A percentile compares a stretch with the other conserved stretches of the same genome.
Evolutionary conservation across 495 filamentous ascomycete genomes (phyloP).

Genomic region (Lineolata rhizophorae): DNA sequence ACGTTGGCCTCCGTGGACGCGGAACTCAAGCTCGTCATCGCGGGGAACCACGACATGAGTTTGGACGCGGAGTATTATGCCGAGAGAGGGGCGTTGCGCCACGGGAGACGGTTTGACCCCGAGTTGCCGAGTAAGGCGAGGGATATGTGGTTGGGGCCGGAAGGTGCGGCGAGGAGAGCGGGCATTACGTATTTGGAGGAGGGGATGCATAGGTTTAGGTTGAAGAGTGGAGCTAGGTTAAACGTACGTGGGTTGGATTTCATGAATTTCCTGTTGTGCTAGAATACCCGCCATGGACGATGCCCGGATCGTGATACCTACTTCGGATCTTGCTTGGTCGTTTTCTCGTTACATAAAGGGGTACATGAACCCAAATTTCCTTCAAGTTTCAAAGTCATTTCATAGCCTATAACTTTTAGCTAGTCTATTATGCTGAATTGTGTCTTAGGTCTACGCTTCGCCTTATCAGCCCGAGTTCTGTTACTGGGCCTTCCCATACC

Average conservation of each 20-base stretch:
- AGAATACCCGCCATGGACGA: too few relatives aligned
- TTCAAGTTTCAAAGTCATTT: neutral
- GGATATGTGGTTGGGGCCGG: slow-evolving; percentile 29
- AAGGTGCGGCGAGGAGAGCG: too few relatives aligned
- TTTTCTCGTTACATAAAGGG: too few relatives aligned
- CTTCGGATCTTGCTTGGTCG: too few relatives aligned
- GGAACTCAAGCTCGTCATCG: slow-evolving; percentile 55
- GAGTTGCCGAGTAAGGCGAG: slow-evolving; percentile 9
- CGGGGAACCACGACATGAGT: slow-evolving; percentile 61
- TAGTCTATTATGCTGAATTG: neutral
- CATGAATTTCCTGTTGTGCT: too few relatives aligned
- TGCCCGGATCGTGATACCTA: too few relatives aligned
- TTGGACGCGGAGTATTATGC: slow-evolving; percentile 31
- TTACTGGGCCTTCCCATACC: slow-evolving; percentile 42
- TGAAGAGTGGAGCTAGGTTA: too few relatives aligned
- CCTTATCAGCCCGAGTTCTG: slow-evolving; percentile 41
- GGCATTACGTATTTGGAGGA: slow-evolving; percentile 41
- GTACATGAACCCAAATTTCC: neutral
- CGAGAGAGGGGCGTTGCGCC: slow-evolving; percentile 6
- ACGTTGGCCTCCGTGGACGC: slow-evolving; percentile 35
- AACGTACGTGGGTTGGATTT: too few relatives aligned
- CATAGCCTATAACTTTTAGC: neutral
- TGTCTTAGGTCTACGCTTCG: slow-evolving; percentile 34
- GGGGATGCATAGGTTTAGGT: too few relatives aligned
- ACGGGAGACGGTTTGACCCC: slow-evolving; percentile 5